Percentiles rank a stretch among this genome's conserved stretches.
phyloP scores from a whole-genome alignment of 768 basidiomycete species.

The Tremella fuciformis region DNA sequence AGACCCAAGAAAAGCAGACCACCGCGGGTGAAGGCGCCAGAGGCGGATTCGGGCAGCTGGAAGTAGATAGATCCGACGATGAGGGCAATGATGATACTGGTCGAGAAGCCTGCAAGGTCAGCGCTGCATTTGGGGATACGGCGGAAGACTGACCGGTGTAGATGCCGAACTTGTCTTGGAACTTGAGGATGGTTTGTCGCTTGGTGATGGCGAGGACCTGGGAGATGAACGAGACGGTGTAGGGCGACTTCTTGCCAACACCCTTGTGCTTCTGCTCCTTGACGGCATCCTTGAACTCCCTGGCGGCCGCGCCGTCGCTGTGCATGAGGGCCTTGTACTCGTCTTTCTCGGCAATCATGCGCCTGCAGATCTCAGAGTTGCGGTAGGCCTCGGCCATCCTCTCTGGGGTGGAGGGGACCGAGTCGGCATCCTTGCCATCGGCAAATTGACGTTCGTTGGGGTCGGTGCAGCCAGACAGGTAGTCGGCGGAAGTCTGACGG shows the following conservation, averaged over 20 bases:
- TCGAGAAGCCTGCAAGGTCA: slow-evolving; percentile 52
- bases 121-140: not conserved
- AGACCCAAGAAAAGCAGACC: slow-evolving; percentile 67
- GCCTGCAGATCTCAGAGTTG: slow-evolving; percentile 56
- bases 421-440: slow-evolving; percentile 59
- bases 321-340: slow-evolving; percentile 65
- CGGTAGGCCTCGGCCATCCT: slow-evolving; percentile 65
- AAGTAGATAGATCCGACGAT: slow-evolving; percentile 66
- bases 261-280: slow-evolving; percentile 72
- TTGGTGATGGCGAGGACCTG: slow-evolving; percentile 70
- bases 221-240: slow-evolving; percentile 71
- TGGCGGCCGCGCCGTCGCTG: slow-evolving; percentile 57
- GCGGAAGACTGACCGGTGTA: slow-evolving; percentile 58
- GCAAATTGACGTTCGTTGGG: slow-evolving; percentile 64
- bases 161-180: slow-evolving; percentile 76
- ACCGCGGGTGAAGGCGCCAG: slow-evolving; percentile 83
- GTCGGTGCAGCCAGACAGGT: slow-evolving; percentile 61
- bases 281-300: slow-evolving; percentile 77
- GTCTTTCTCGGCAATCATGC: slow-evolving; percentile 58
- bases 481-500: slow-evolving; percentile 81
- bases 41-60: slow-evolving; percentile 67
- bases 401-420: slow-evolving; percentile 69
- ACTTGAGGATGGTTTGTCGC: slow-evolving; percentile 65
- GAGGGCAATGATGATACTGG: slow-evolving; percentile 59
- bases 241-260: slow-evolving; percentile 69